Evolutionary conservation across 495 filamentous ascomycete species (phyloP), one percentile per base, ranked within the genome.

Genomic region (Penicillium parvum): DNA sequence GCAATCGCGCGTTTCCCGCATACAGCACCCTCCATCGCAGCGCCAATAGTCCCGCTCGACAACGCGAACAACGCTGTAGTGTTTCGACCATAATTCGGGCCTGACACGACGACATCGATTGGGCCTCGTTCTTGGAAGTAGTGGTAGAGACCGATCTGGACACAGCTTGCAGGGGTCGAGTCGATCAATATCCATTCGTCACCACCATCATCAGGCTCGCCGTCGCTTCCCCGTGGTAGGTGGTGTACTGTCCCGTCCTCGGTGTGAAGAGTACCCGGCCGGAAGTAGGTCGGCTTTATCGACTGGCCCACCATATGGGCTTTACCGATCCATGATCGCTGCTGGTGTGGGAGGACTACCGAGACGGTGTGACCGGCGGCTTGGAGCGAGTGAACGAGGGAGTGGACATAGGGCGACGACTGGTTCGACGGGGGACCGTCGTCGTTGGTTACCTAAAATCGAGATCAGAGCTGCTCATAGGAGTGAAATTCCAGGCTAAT

Each of bases 291-390:
- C 3, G 90, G 88, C 45, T 84, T 86, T 28, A 95, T 78, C 14
- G 84, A 83, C 53, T 87, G 81, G 40, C 88, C 88, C 47, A 95
- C 83, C 30, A 96, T 81, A 60, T 97, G 91, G 15, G 92, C 92
- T 71, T 98, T 98, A 42, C 90, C 89, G 52, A 98, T 96, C 92
- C 92, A 98, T 39, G 88, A 94, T 34, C 90, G 84, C 65, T 98
- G 92, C 7, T 81, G 82, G 64, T 96, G 83, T 0, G 92, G 92
- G 3, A 98, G 78, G 44, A 92, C 79, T 29, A 97, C 90, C 2
- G 86, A 91, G 45, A 97, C 88, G 26, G 72, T 76, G 63, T 94
- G 90, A 7, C 90, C 88, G 12, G 79, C 78, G 21, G 67, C 54
- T 65, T 92, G 86, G 26, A 98, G 83, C 16, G 82, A 76, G 25